Evolutionary conservation across 1,284 basidiomycete species (phyloP).

Genomic region (Microbotryomycetes sp.): DNA sequence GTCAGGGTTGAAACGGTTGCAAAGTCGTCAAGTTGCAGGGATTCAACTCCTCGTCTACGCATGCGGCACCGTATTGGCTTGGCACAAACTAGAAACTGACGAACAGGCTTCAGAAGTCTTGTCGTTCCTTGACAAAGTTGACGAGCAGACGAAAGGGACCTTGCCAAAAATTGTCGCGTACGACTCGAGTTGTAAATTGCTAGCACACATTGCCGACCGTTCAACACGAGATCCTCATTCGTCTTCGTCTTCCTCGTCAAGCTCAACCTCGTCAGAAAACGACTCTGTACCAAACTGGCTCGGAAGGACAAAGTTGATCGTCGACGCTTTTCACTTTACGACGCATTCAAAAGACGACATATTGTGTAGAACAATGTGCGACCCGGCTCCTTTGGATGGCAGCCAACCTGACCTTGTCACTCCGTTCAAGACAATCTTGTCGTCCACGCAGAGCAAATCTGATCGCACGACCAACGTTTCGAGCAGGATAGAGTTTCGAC

Average conservation of each 20-base stretch:
- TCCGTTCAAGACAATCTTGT: too few relatives aligned
- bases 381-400: constrained; percentile 18
- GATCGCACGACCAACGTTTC: too few relatives aligned
- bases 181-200: background rate
- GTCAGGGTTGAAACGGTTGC: too few relatives aligned
- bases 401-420: constrained; percentile 11
- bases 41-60: constrained; percentile 17
- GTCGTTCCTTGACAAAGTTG: constrained; percentile 4
- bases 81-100: constrained; percentile 4
- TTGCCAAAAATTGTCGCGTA: background rate
- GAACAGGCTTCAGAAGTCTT: constrained; percentile 3
- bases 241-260: background rate
- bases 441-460: too few relatives aligned
- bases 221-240: background rate
- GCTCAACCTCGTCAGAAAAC: background rate
- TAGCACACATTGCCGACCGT: background rate
- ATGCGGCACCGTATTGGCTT: constrained; percentile 14
- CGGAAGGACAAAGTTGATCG: constrained; percentile 3
- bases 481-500: constrained; percentile 2
- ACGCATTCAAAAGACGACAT: constrained; percentile 3
- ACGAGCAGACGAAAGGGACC: background rate
- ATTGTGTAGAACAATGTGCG: constrained; percentile 13
- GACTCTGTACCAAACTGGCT: constrained; percentile 1
- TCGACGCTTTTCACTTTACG: constrained; percentile 15
- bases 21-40: constrained; percentile 1